Base-by-base conservation (phyloP, 306 rosid genomes). In the Hippophae gyantsensis region DNA sequence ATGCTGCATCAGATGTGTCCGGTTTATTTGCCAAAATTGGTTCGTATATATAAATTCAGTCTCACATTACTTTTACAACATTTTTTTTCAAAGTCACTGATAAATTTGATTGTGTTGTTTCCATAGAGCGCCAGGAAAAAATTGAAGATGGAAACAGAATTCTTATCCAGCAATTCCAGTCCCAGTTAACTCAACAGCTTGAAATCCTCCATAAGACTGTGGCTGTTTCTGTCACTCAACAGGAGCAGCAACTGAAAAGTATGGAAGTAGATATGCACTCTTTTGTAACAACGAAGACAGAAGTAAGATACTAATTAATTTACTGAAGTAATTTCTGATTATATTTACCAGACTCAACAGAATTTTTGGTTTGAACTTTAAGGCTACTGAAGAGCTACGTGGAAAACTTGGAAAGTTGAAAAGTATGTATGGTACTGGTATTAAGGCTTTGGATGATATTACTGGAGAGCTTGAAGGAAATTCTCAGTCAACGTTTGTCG, bases 361-460 rank as follows among this genome's bases (percentile, higher is more conserved):
- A 32, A 32, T 32, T 48, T 56, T 55, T 68, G 70, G 14, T 72
- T 50, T 71, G 64, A 32, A 32, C 53, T 68, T 75, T 67, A 75
- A 86, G 99, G 97, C 99, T 53, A 86, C 97, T 54, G 95, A 84
- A 79, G 97, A 86, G 63, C 97, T 93, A 49, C 74, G 79, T 74
- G 78, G 58, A 70, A 78, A 86, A 79, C 67, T 93, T 43, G 90
- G 76, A 64, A 82, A 88, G 71, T 69, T 93, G 60, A 93, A 86
- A 73, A 76, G 65, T 61, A 75, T 85, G 77, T 79, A 84, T 68
- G 95, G 94, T 63, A 82, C 99, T 69, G 94, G 97, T 62, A 82
- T 89, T 65, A 80, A 81, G 77, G 71, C 86, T 66, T 74, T 93
- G 78, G 95, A 89, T 65, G 73, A 76, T 73, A 78, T 93, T 60